A percentile compares a stretch with the other conserved stretches of the same genome.
Evolutionary conservation across 176 grass and related monocot species (phyloP).

Genomic region (bread wheat (Triticum aestivum)): IWGSC_CS_RefSeq_v2.1 NC_057799.1:187434388-187434887

Average conservation of each 20-base stretch:
- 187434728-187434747: not conserved
- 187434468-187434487: not conserved
- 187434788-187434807: not conserved
- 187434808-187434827: not conserved
- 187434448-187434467: conserved; percentile 5
- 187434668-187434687: conserved; percentile 17
- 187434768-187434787: not conserved
- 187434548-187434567: conserved; percentile 73
- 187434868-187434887: not conserved
- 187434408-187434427: too few relatives aligned
- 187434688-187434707: not conserved
- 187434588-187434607: conserved; percentile 88
- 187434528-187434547: conserved; percentile 90
- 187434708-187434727: not conserved
- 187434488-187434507: not conserved
- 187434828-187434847: not conserved
- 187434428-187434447: not conserved
- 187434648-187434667: not conserved
- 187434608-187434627: conserved; percentile 95
- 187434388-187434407: too few relatives aligned
- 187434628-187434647: conserved; percentile 44
- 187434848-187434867: not conserved
- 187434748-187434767: not conserved
- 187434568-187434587: conserved; percentile 74
- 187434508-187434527: not conserved